Evolutionary conservation across 2,329 filamentous ascomycete species (phyloP).

Genomic region (Exophiala sp.): DNA sequence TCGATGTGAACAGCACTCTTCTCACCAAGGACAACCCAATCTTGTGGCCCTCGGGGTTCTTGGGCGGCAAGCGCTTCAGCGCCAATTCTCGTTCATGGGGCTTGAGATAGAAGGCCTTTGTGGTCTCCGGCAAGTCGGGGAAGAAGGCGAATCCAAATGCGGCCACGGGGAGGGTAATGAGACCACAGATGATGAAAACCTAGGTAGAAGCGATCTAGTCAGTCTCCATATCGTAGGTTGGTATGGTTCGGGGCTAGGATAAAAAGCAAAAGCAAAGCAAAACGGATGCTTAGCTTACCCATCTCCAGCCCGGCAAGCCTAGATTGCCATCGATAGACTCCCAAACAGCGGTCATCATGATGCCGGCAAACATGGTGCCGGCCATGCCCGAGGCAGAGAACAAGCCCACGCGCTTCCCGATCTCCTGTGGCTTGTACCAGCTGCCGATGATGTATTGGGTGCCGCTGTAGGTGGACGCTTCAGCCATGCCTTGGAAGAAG

Average conservation of each 20-base stretch:
- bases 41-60: too few relatives aligned
- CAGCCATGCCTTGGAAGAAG: conserved; percentile 14
- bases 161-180: background rate
- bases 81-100: background rate
- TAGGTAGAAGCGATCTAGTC: too few relatives aligned
- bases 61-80: too few relatives aligned
- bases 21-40: too few relatives aligned
- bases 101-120: background rate
- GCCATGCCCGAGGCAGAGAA: conserved; percentile 34
- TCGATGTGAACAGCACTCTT: too few relatives aligned
- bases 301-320: background rate
- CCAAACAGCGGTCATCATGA: background rate
- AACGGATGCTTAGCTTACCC: too few relatives aligned
- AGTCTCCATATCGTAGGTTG: too few relatives aligned
- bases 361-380: conserved; percentile 17
- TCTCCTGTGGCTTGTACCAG: conserved; percentile 31
- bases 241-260: too few relatives aligned
- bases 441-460: conserved; percentile 28
- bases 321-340: background rate
- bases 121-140: background rate
- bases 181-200: background rate
- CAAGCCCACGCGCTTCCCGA: conserved; percentile 36
- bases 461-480: conserved; percentile 28
- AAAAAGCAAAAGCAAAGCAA: too few relatives aligned
- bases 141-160: background rate